phyloP scores from a whole-genome alignment of 1,284 basidiomycete species.

The Earliella scabrosa region DNA sequence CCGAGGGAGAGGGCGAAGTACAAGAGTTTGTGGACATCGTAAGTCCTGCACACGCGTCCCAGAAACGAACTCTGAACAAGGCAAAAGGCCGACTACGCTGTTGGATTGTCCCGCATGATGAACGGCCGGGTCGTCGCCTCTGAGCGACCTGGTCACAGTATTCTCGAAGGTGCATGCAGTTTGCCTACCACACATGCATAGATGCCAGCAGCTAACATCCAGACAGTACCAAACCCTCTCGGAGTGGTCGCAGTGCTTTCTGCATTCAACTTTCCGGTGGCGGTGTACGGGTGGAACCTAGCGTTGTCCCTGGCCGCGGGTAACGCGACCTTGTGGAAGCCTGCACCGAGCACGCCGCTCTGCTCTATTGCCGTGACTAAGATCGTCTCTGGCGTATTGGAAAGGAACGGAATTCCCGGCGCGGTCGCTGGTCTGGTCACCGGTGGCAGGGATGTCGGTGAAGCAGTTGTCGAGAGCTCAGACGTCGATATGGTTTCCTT shows the following conservation, averaged over 20 bases:
- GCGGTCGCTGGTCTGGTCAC: conserved; percentile 85
- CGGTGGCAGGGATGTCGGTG: conserved; percentile 83
- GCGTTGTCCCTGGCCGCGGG: conserved; percentile 88
- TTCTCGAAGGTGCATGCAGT: conserved; percentile 70
- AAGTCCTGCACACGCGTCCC: conserved; percentile 28
- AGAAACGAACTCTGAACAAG: background rate
- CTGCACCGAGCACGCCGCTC: conserved; percentile 87
- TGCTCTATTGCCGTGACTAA: conserved; percentile 89
- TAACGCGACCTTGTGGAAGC: conserved; percentile 96
- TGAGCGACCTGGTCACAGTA: conserved; percentile 89
- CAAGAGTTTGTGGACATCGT: conserved; percentile 96
- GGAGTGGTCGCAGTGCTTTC: conserved; percentile 91
- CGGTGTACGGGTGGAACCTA: conserved; percentile 93
- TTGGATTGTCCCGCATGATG: conserved; percentile 92
- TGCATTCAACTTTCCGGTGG: conserved; percentile 95
- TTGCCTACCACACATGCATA: background rate
- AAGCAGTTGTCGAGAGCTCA: conserved; percentile 73
- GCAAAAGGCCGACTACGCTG: conserved; percentile 64
- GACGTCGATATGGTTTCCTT: conserved; percentile 90
- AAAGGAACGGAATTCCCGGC: conserved; percentile 82
- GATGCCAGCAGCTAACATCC: background rate
- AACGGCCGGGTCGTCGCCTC: conserved; percentile 85
- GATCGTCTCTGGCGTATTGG: conserved; percentile 81
- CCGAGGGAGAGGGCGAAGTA: conserved; percentile 93
- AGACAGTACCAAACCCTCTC: conserved; percentile 86